Evolutionary conservation across 2,329 filamentous ascomycete species (phyloP), one percentile per base, ranked within the genome.

Genomic region (Botryotinia convoluta): DNA sequence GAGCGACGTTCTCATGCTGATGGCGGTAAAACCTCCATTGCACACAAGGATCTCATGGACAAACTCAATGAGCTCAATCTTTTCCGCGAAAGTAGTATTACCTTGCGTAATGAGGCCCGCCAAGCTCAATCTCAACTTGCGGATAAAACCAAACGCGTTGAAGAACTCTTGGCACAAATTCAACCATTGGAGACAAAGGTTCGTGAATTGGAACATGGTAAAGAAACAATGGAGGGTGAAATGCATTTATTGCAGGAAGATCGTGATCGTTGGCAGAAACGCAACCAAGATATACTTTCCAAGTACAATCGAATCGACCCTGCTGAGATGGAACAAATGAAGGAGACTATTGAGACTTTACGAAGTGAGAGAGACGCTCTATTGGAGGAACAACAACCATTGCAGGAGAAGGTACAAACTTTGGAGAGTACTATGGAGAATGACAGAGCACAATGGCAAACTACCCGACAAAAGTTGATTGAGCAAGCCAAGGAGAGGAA

Each of bases 221-320:
- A 95, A 79, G 92, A 97, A 77, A 81, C 77, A 0, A 75, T 76
- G 51, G 80, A 80, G 59, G 94, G 94, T 20, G 95, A 98, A 81
- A 89, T 98, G 80, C 93, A 93, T 79, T 88, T 98, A 76, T 87
- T 98, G 16, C 92, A 97, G 77, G 92, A 96, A 79, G 95, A 98
- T 80, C 91, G 96, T 26, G 95, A 98, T 81, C 90, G 93, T 73
- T 98, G 95, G 93, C 94, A 97, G 83, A 95, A 98, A 85, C 92
- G 96, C 37, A 97, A 94, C 1, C 94, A 98, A 81, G 93, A 97
- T 78, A 98, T 99, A 75, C 88, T 99, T 69, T 94, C 94, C 77
- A 98, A 97, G 81, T 98, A 98, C 80, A 95, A 97, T 77, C 93
- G 95, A 72, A 93, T 97, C 70, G 96, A 99, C 80, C 95, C 96